Conservation (phyloP, 164 flowering plant genomes). For the Brasenia schreberi region DNA sequence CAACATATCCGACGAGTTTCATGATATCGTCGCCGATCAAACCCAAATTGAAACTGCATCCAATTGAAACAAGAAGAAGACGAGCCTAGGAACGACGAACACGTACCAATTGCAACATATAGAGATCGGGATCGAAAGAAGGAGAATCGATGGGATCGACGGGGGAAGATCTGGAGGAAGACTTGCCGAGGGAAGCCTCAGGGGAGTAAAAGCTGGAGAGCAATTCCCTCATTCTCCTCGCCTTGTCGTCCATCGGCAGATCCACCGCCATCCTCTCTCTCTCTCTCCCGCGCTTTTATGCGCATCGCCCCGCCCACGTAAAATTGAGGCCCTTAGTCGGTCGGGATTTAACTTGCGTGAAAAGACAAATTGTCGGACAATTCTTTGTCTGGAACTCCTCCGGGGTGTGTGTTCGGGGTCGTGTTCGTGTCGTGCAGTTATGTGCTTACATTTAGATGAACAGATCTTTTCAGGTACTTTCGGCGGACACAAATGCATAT, state of each 20-base stretch:
- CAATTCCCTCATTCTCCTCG: constrained; percentile 93
- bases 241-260: constrained; percentile 76
- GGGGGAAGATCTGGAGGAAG: constrained; percentile 27
- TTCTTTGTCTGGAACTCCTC: too few species aligned
- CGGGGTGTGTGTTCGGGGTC: too few species aligned
- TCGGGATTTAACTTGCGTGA: too few species aligned
- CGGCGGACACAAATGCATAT: too few species aligned
- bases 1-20: not conserved
- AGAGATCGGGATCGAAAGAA: constrained; percentile 83
- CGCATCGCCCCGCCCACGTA: too few species aligned
- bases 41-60: not conserved
- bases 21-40: not conserved
- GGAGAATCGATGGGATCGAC: constrained; percentile 72
- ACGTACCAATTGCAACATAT: constrained; percentile 74
- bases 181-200: constrained; percentile 36
- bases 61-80: not conserved
- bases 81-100: not conserved
- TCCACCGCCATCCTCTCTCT: constrained; percentile 22
- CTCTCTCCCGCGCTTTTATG: not conserved
- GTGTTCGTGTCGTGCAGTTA: too few species aligned
- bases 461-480: too few species aligned
- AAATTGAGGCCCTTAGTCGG: too few species aligned
- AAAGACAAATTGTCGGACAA: too few species aligned
- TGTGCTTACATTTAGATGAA: too few species aligned
- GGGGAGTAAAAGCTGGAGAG: constrained; percentile 91